Evolutionary conservation across 1,284 basidiomycete genomes (phyloP), one percentile per base, ranked within the genome.

Genomic region (Cryptococcus amylolentus): DNA sequence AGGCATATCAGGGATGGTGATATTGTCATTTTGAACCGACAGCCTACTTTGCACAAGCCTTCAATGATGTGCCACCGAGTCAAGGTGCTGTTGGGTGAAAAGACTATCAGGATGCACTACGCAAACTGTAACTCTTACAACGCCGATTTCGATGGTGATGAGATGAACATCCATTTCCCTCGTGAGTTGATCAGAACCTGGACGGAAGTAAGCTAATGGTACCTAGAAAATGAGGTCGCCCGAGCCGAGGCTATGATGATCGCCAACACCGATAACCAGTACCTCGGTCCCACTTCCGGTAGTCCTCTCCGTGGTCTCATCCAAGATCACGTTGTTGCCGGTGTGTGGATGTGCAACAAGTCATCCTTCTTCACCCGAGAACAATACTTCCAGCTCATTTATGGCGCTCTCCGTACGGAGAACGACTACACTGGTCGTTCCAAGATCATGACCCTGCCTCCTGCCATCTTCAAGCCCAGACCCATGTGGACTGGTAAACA

Each of bases 141-240:
- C 71, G 96, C 96, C 74, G 96, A 99, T 79, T 99, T 99, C 74
- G 96, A 99, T 73, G 96, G 96, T 68, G 96, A 99, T 80, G 92
- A 98, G 78, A 98, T 98, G 95, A 98, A 98, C 80, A 94, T 98
- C 62, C 95, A 98, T 80, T 98, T 98, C 72, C 93, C 95, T 67
- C 95, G 89, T 90, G 74, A 78, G 88, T 79, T 23, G 40, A 10
- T 14, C 42, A 12, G 8, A 6, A 9, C 3, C 2, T 10, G n/a
- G 23, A 12, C 16, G 35, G 28, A 1, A 23, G 9, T 1, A n/a
- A 20, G 89, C 96, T 91, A 96, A 96, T 78, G 91, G 96, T 65
- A 91, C 97, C 80, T 92, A 70, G 94, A 91, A 88, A 80, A 81
- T 86, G 81, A 68, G 60, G 58, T 95, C 43, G 94, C 96, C 46